These are phyloP conservation scores for Ambrosiella beaveri DNA, from an alignment of 2,329 filamentous ascomycete genomes.

Conservation along the genomic window DNA sequence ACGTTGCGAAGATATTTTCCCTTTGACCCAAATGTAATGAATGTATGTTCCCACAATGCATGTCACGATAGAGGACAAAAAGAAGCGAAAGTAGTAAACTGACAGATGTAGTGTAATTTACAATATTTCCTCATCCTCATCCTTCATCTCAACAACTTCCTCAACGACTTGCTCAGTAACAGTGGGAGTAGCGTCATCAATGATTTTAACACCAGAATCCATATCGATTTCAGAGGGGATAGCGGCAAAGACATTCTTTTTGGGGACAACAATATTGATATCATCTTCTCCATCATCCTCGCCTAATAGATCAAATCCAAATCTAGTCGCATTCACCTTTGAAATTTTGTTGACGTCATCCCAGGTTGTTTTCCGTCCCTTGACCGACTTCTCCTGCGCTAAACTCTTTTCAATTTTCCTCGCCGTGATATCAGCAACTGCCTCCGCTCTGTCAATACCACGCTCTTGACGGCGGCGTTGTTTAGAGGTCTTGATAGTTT, in stretches of 20 bases:
- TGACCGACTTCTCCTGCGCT: conserved; percentile 28
- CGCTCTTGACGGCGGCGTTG: conserved; percentile 39
- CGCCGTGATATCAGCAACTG: conserved; percentile 40
- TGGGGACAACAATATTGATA: background rate
- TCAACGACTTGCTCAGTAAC: background rate
- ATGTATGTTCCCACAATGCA: too few relatives aligned
- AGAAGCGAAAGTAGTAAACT: background rate
- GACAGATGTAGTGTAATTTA: background rate
- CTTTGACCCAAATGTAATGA: too few relatives aligned
- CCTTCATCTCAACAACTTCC: background rate
- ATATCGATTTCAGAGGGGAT: background rate
- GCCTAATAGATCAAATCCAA: conserved; percentile 8
- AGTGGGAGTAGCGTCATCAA: background rate
- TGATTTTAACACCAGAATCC: background rate
- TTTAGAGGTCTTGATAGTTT: conserved; percentile 35
- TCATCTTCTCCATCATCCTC: conserved; percentile 13
- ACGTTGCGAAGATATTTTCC: too few relatives aligned
- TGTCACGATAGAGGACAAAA: too few relatives aligned
- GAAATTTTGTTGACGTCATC: conserved; percentile 37
- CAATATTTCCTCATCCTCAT: background rate
- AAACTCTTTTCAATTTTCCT: conserved; percentile 39
- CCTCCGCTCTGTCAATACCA: conserved; percentile 40
- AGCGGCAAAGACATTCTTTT: background rate
- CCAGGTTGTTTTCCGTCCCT: conserved; percentile 36
- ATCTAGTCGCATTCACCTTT: conserved; percentile 15